Percentiles rank a stretch among this genome's conserved stretches.
These are phyloP conservation scores for Penicillium malachiteum DNA, from an alignment of 495 filamentous ascomycete species.

Conservation along the genomic window DNA sequence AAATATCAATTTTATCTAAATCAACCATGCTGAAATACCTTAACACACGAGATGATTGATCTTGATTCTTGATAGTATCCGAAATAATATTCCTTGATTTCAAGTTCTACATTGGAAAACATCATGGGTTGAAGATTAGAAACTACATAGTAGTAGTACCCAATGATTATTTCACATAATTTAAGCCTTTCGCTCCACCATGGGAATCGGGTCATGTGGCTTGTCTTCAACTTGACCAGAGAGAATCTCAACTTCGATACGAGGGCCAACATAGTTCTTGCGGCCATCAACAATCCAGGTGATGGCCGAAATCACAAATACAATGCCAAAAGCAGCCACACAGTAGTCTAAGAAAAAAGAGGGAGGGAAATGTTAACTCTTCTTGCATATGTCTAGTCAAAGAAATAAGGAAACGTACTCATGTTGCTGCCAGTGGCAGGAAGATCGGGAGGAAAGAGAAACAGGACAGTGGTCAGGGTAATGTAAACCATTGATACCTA, in stretches of 20 bases:
- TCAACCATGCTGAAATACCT: no score
- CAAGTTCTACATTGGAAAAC: no score
- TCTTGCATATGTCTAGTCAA: not conserved
- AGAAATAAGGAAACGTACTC: constrained; percentile 47
- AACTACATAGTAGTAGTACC: no score
- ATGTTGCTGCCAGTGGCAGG: constrained; percentile 69
- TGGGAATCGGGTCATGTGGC: constrained; percentile 17
- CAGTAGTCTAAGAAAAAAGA: constrained; percentile 55
- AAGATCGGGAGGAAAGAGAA: constrained; percentile 69
- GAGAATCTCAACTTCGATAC: constrained; percentile 48
- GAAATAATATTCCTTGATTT: no score
- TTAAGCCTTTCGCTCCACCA: constrained; percentile 22
- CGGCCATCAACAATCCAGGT: constrained; percentile 74
- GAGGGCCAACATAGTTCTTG: constrained; percentile 67
- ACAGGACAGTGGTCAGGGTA: constrained; percentile 67
- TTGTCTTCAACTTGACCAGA: constrained; percentile 20
- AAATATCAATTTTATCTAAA: no score
- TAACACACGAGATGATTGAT: no score
- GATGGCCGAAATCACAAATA: constrained; percentile 60
- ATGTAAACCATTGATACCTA: constrained; percentile 66
- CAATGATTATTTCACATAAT: not conserved
- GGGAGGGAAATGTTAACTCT: constrained; percentile 8
- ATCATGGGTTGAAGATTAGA: no score
- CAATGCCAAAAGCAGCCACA: constrained; percentile 67
- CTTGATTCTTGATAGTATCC: no score